Base-by-base conservation (phyloP, 257 asterid species). In the Nicotiana tomentosiformis region DNA sequence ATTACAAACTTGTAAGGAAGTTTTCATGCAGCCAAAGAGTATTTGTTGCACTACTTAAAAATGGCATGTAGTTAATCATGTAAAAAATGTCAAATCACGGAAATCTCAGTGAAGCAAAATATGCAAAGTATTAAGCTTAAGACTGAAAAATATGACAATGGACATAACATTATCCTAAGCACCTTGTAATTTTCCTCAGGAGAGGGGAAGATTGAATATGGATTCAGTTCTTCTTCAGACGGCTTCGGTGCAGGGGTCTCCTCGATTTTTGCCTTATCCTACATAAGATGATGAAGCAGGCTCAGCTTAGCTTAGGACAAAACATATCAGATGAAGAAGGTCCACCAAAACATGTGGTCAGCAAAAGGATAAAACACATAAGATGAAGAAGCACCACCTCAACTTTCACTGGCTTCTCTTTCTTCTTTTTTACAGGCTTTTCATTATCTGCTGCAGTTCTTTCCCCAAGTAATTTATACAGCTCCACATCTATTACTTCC, bases 111-210 rank as follows among this genome's bases (percentile, higher is more conserved):
- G 62, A 46, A 55, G 62, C 14, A 26, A 43, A 23, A 49, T 17
- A 49, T 2, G 18, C 39, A 70, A 17, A 12, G 39, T 46, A 23
- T 72, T 12, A 46, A 46, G 79, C 37, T 51, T 46, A 72, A 46
- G 61, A 46, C 37, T 39, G 37, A 72, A 0, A 72, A 72, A 72
- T 20, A 46, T 57, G 17, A n/a, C 6, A 74, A 74, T 23, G 79
- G 61, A 74, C 26, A 32, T 49, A 65, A 55, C 60, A 56, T 23
- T 26, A 35, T 30, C 35, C 66, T 46, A 66, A 61, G 26, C 83
- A 94, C 98, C 99, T 96, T 92, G 66, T 88, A 84, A 88, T 96
- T 96, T 85, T 96, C 93, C 82, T 88, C 90, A 32, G 98, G 97
- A 76, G 97, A 86, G 69, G 98, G 98, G 86, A 96, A 96, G 84